A percentile compares a stretch with the other conserved stretches of the same genome.
Conservation (phyloP, 306 rosid genomes). For the Morella rubra region DNA sequence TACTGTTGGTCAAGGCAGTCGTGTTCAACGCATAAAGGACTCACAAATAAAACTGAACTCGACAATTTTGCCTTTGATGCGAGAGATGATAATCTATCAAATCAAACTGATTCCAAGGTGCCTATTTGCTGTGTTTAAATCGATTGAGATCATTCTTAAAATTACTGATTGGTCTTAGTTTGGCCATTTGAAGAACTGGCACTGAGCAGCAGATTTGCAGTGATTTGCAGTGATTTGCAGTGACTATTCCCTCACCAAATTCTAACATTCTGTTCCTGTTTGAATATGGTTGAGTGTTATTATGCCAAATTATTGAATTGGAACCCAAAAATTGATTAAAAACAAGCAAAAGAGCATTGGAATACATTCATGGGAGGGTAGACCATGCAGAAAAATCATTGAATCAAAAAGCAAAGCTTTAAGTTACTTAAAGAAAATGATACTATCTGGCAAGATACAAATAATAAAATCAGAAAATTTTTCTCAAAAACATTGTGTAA, state of each 20-base stretch:
- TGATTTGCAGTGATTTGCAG: neutral
- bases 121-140: neutral
- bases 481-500: slow-evolving; percentile 6
- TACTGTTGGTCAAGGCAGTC: neutral
- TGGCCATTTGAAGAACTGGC: neutral
- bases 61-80: neutral
- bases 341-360: neutral
- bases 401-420: neutral
- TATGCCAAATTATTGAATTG: neutral
- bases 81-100: no score
- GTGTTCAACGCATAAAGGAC: neutral
- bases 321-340: neutral
- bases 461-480: neutral
- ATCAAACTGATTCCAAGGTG: neutral
- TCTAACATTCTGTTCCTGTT: neutral
- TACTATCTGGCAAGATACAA: slow-evolving; percentile 1
- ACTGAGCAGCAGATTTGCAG: neutral
- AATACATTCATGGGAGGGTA: neutral
- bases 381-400: neutral
- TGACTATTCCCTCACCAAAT: neutral
- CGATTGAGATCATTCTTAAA: neutral
- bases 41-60: neutral
- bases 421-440: neutral
- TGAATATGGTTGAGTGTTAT: neutral
- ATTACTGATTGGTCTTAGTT: neutral